Evolutionary conservation across 768 basidiomycete species (phyloP).

Genomic region (Hygrophorus pudorinus): DNA sequence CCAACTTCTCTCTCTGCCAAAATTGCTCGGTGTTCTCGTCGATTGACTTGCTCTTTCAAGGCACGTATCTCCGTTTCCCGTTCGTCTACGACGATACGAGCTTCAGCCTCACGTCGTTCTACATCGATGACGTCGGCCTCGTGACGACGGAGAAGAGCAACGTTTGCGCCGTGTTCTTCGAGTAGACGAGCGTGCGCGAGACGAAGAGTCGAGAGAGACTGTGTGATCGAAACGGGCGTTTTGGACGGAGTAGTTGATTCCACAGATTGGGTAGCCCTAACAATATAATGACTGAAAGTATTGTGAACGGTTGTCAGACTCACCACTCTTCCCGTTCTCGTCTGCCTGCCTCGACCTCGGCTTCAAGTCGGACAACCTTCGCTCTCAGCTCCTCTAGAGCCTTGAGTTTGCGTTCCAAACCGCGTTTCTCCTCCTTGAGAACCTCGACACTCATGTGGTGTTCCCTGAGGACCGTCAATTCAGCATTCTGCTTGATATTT

Average conservation of each 20-base stretch:
- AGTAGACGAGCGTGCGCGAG: slow-evolving; percentile 52
- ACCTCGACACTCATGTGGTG: slow-evolving; percentile 57
- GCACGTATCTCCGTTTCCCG: slow-evolving; percentile 27
- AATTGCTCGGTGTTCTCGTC: slow-evolving; percentile 21
- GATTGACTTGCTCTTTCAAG: slow-evolving; percentile 26
- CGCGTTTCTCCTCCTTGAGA: slow-evolving; percentile 63
- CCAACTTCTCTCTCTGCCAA: slow-evolving; percentile 49
- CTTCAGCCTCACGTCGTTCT: slow-evolving; percentile 27
- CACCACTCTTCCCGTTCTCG: slow-evolving; percentile 52
- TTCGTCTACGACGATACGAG: slow-evolving; percentile 20
- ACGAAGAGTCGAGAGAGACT: slow-evolving; percentile 49
- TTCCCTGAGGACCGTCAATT: slow-evolving; percentile 44
- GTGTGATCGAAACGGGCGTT: slow-evolving; percentile 45
- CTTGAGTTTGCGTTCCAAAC: slow-evolving; percentile 46
- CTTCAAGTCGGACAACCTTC: slow-evolving; percentile 47
- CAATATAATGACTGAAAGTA: not conserved
- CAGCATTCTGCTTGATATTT: slow-evolving; percentile 45
- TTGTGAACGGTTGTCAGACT: slow-evolving; percentile 8
- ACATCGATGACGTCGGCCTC: slow-evolving; percentile 40
- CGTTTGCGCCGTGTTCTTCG: slow-evolving; percentile 54
- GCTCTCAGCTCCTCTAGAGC: slow-evolving; percentile 46
- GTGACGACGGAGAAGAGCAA: slow-evolving; percentile 41
- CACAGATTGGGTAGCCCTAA: slow-evolving; percentile 28
- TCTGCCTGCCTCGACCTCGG: slow-evolving; percentile 51
- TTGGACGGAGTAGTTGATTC: slow-evolving; percentile 28